A percentile compares a stretch with the other conserved stretches of the same genome.
Conservation (phyloP, 805 yeast genomes). For the Nakazawaea sp. region DNA sequence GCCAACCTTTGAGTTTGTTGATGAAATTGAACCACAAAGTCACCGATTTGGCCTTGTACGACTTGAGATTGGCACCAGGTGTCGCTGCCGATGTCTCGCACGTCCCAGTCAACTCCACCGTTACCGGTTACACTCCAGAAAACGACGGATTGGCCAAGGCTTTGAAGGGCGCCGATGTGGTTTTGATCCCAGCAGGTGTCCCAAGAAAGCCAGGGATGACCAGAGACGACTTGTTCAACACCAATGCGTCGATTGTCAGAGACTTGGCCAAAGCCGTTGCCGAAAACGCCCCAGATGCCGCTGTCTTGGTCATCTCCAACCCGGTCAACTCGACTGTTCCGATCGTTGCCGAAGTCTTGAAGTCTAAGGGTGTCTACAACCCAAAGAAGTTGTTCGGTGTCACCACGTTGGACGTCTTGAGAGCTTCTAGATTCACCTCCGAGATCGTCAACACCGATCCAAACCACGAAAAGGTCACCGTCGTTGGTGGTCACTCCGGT, state of each 20-base stretch:
- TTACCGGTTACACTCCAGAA: conserved; percentile 83
- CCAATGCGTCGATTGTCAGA: conserved; percentile 92
- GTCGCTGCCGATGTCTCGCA: conserved; percentile 96
- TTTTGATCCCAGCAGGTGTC: conserved; percentile 94
- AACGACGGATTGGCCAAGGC: conserved; percentile 66
- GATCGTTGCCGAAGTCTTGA: conserved; percentile 88
- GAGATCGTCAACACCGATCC: conserved; percentile 71
- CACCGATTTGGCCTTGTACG: conserved; percentile 80
- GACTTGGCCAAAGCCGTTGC: conserved; percentile 86
- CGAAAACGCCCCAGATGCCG: conserved; percentile 77
- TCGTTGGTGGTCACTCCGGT: conserved; percentile 98
- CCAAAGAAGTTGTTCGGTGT: conserved; percentile 93
- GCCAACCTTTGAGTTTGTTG: conserved; percentile 79
- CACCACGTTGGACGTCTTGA: conserved; percentile 87
- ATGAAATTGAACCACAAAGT: conserved; percentile 86
- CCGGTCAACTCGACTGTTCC: conserved; percentile 98
- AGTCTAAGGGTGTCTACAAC: conserved; percentile 81
- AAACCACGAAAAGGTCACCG: conserved; percentile 68
- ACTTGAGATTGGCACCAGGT: conserved; percentile 89
- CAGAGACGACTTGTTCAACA: conserved; percentile 93
- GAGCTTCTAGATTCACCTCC: conserved; percentile 80
- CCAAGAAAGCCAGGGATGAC: conserved; percentile 99
- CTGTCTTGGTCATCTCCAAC: conserved; percentile 78
- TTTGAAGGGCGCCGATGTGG: conserved; percentile 73
- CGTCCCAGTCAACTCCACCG: conserved; percentile 86